A percentile compares a stretch with the other conserved stretches of the same genome.
Conservation (phyloP, 345 rosid species). For the Brassica rapa region DNA sequence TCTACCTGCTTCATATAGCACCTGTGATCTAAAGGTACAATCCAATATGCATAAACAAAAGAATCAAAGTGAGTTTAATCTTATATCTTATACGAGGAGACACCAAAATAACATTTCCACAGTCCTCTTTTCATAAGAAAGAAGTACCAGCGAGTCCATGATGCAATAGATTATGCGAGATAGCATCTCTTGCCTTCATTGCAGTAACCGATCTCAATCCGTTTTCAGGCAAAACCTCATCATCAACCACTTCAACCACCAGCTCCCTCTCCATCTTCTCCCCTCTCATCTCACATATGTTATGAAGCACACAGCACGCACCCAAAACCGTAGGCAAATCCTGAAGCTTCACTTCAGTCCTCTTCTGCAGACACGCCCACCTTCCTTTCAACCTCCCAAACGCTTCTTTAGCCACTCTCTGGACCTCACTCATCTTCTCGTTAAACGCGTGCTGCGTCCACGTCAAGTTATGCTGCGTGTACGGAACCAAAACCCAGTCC, state of each 20-base stretch:
- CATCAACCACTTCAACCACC: constrained; percentile 57
- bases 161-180: constrained; percentile 76
- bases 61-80: constrained; percentile 31
- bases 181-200: constrained; percentile 65
- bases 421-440: constrained; percentile 71
- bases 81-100: not conserved
- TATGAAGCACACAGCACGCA: constrained; percentile 79
- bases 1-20: constrained; percentile 26
- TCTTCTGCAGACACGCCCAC: constrained; percentile 79
- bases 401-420: constrained; percentile 59
- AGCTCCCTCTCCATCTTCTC: constrained; percentile 56
- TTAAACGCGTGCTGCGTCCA: constrained; percentile 87
- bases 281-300: constrained; percentile 62
- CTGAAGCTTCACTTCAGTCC: constrained; percentile 76
- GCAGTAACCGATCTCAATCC: constrained; percentile 54
- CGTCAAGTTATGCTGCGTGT: constrained; percentile 68
- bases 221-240: constrained; percentile 67
- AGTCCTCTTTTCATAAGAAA: constrained; percentile 42
- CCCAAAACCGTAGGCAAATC: constrained; percentile 81
- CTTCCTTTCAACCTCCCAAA: constrained; percentile 73
- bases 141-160: constrained; percentile 76
- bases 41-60: constrained; percentile 39
- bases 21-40: constrained; percentile 28
- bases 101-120: constrained; percentile 10
- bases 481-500: constrained; percentile 87